Conservation (phyloP, 2,329 filamentous ascomycete species). For the Alternaria ventricosa region DNA sequence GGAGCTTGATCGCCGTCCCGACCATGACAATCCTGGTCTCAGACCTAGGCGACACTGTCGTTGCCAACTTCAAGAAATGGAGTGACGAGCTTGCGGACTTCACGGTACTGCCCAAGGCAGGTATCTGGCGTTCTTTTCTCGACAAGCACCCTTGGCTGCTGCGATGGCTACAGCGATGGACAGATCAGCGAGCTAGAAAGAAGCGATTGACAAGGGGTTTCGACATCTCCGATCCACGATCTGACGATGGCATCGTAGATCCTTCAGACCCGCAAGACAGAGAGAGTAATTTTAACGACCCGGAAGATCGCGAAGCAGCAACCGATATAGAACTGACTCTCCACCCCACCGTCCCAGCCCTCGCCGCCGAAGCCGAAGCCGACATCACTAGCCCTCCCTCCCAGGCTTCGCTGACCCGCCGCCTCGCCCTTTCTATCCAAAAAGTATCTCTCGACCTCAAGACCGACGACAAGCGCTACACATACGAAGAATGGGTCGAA, state of each 20-base stretch:
- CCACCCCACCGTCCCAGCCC: conserved; percentile 10
- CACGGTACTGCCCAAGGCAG: conserved; percentile 68
- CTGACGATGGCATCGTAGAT: conserved; percentile 27
- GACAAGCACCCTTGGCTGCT: conserved; percentile 56
- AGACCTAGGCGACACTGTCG: conserved; percentile 76
- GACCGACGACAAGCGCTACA: conserved; percentile 68
- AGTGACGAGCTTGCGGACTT: conserved; percentile 68
- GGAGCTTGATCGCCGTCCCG: conserved; percentile 84
- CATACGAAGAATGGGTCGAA: conserved; percentile 86
- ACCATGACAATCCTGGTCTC: conserved; percentile 78
- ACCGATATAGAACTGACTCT: conserved; percentile 15
- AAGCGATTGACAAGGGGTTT: conserved; percentile 58
- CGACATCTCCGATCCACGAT: conserved; percentile 45
- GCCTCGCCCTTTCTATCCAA: conserved; percentile 73
- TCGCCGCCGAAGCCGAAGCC: conserved; percentile 22
- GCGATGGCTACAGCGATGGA: conserved; percentile 38
- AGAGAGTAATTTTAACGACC: neutral
- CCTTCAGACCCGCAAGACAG: conserved; percentile 22
- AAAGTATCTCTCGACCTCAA: conserved; percentile 69
- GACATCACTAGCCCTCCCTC: conserved; percentile 22
- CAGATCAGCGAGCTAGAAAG: conserved; percentile 42
- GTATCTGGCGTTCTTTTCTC: conserved; percentile 59
- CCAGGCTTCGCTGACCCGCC: conserved; percentile 63
- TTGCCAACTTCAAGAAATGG: conserved; percentile 68
- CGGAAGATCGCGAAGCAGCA: neutral